Base-by-base conservation (phyloP, 2,329 filamentous ascomycete genomes). In the Fragosphaeria purpurea region DNA sequence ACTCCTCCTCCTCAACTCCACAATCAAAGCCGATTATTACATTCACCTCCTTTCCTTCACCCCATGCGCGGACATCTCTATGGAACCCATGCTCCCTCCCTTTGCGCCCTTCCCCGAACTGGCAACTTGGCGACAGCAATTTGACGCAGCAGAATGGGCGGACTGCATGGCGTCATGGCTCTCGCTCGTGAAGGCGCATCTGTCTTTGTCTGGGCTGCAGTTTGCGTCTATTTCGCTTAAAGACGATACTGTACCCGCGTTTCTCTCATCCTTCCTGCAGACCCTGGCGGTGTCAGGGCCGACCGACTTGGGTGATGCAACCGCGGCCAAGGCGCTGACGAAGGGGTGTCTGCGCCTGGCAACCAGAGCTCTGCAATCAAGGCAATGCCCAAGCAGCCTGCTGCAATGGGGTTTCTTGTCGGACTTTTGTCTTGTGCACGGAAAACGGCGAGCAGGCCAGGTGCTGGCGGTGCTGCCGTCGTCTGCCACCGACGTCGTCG, bases 161-260 rank as follows among this genome's bases (percentile, higher is more conserved):
- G 73, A 78, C 35, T 88, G 85, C 63, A 70, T 94, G 44, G 78
- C 85, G 55, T 83, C 87, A 38, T 96, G 88, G 88, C 69, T 82
- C 13, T 70, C 79, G 9, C 73, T 95, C 6, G 70, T 80, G 6
- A 74, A 82, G 48, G 75, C 82, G 3, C 79, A 89, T 55, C 65
- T 93, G 34, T 72, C 76, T 11, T 67, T 85, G 0, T 59, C 77
- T 0, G 72, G 79, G 6, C 60, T 72, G 1, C 69, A 79, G 0
- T 85, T 93, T 54, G 57, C 63, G 44, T 62, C 65, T 38, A 64
- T 68, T 32, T 71, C 79, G 7, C 57, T 66, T 4, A 73, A 76
- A 5, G 79, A 87, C 57, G 73, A 76, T 38, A 81, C 82, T 31
- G 61, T 88, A 4, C 59, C 70, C 1, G 56, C 61, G 0, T 95